phyloP scores from a whole-genome alignment of 2,329 filamentous ascomycete species.

The Aspergillus vadensis region DNA sequence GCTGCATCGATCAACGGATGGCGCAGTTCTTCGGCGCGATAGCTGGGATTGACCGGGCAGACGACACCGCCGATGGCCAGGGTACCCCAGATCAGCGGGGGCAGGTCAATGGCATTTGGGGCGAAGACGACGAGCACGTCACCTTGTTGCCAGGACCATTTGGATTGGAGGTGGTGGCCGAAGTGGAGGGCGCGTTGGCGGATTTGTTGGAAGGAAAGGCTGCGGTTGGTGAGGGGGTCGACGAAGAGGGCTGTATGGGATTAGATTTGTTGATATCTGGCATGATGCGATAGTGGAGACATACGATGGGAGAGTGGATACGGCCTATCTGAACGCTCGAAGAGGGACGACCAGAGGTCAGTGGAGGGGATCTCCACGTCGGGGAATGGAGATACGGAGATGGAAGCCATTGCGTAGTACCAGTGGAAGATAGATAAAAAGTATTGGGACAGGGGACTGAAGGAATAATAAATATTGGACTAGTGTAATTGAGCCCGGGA shows the following conservation, averaged over 20 bases:
- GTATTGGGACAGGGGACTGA: background rate
- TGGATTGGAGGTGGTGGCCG: slow-evolving; percentile 12
- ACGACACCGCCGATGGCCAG: slow-evolving; percentile 31
- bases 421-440: background rate
- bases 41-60: slow-evolving; percentile 30
- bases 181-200: slow-evolving; percentile 15
- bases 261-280: background rate
- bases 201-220: slow-evolving; percentile 15
- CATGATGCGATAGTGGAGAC: background rate
- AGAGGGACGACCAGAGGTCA: slow-evolving; percentile 22
- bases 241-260: slow-evolving; percentile 14
- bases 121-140: slow-evolving; percentile 23
- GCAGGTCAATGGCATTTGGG: slow-evolving; percentile 20
- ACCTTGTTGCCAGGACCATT: slow-evolving; percentile 23
- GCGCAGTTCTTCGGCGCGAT: slow-evolving; percentile 24
- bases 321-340: slow-evolving; percentile 14
- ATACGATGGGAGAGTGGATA: slow-evolving; percentile 13
- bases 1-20: slow-evolving; percentile 15
- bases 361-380: slow-evolving; percentile 16
- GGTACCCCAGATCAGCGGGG: slow-evolving; percentile 20
- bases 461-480: no score
- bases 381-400: slow-evolving; percentile 13
- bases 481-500: no score
- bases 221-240: slow-evolving; percentile 6
- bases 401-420: background rate